These are phyloP conservation scores for Fulvia fulva DNA, from an alignment of 2,329 filamentous ascomycete species.

Conservation along the genomic window DNA sequence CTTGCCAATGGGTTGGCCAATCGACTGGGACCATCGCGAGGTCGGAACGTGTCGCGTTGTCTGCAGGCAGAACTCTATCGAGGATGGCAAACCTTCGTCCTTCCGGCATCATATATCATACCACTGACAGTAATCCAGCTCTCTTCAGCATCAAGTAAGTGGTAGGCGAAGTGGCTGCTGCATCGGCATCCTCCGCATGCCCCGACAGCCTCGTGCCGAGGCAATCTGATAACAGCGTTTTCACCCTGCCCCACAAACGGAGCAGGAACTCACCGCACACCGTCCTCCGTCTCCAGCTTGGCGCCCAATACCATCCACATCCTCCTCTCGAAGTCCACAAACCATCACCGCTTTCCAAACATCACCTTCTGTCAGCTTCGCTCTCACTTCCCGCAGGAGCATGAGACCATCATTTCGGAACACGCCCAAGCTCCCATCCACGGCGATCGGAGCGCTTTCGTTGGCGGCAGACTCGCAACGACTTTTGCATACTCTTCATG, in stretches of 20 bases:
- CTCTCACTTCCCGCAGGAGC: neutral
- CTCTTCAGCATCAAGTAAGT: too few relatives aligned
- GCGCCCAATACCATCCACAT: neutral
- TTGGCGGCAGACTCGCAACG: neutral
- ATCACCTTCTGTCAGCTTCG: neutral
- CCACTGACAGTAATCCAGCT: too few relatives aligned
- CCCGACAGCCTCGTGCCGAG: neutral
- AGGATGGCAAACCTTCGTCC: too few relatives aligned
- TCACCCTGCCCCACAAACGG: neutral
- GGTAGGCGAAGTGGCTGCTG: too few relatives aligned
- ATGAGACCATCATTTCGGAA: neutral
- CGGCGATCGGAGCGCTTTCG: neutral
- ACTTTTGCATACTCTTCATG: neutral
- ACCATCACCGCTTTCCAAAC: neutral
- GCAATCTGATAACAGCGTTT: neutral
- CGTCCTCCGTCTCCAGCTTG: neutral
- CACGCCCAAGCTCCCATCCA: neutral
- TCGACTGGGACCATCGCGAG: too few relatives aligned
- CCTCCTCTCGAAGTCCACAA: neutral
- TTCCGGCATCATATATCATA: too few relatives aligned
- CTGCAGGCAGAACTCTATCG: too few relatives aligned
- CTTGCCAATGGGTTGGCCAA: too few relatives aligned
- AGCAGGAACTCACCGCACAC: neutral
- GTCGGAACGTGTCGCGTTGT: too few relatives aligned
- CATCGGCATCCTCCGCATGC: neutral